Percentiles rank a stretch among this genome's conserved stretches.
phyloP scores from a whole-genome alignment of 257 asterid species.

The Coffea canephora region DNA sequence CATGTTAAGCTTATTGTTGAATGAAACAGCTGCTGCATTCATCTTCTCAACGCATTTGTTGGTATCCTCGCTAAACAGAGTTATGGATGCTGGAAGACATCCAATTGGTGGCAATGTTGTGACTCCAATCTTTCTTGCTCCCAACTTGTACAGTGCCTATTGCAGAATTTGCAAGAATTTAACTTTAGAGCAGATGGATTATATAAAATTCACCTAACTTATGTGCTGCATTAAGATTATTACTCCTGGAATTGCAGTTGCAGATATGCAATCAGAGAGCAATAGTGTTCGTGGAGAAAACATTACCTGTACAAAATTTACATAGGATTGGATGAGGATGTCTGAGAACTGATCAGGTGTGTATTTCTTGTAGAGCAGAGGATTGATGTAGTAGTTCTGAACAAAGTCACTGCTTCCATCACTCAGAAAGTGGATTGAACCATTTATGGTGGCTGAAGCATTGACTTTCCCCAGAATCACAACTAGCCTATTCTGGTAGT shows the following conservation, averaged over 20 bases:
- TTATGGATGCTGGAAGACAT: slow-evolving; percentile 73
- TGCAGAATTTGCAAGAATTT: background rate
- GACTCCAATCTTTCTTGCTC: slow-evolving; percentile 88
- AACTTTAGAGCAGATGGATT: no score
- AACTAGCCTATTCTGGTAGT: slow-evolving; percentile 57
- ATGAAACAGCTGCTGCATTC: slow-evolving; percentile 60
- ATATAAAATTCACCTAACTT: background rate
- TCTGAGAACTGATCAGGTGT: slow-evolving; percentile 65
- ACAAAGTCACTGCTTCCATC: slow-evolving; percentile 87
- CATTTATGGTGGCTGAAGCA: slow-evolving; percentile 66
- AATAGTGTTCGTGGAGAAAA: background rate
- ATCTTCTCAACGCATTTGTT: slow-evolving; percentile 61
- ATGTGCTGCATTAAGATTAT: no score
- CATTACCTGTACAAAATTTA: slow-evolving; percentile 55
- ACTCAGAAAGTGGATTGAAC: slow-evolving; percentile 68
- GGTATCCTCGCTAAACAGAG: slow-evolving; percentile 69
- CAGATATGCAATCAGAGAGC: background rate
- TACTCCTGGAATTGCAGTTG: no score
- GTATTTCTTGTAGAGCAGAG: slow-evolving; percentile 65
- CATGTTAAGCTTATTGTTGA: slow-evolving; percentile 65
- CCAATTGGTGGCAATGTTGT: slow-evolving; percentile 87
- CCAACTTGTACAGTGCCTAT: slow-evolving; percentile 49
- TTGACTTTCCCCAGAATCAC: slow-evolving; percentile 63
- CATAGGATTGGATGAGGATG: slow-evolving; percentile 57
- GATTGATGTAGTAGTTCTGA: slow-evolving; percentile 74